These are phyloP conservation scores for Peniophora sp. DNA, from an alignment of 1,284 basidiomycete genomes.

Conservation along the genomic window DNA sequence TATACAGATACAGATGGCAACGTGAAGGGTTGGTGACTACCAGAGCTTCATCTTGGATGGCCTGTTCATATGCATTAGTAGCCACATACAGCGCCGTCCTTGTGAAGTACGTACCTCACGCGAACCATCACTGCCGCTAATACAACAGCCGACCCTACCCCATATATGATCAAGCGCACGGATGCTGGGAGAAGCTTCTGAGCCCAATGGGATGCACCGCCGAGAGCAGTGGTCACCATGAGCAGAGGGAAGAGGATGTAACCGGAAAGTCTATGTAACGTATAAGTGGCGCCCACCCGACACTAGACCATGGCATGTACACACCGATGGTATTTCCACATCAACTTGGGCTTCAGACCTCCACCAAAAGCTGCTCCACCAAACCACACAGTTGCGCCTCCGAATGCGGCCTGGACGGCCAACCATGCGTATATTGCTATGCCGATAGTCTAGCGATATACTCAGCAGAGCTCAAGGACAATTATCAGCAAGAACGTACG, in stretches of 20 bases:
- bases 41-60: neutral
- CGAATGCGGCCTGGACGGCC: conserved; percentile 43
- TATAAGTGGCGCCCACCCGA: neutral
- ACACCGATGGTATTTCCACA: conserved; percentile 74
- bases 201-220: conserved; percentile 53
- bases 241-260: conserved; percentile 52
- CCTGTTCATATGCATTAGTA: neutral
- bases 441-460: conserved; percentile 39
- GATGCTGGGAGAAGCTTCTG: conserved; percentile 25
- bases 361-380: conserved; percentile 57
- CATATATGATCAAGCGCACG: conserved; percentile 44
- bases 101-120: neutral
- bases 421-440: conserved; percentile 47
- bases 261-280: conserved; percentile 44
- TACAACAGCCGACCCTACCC: conserved; percentile 35
- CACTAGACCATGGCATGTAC: conserved; percentile 1
- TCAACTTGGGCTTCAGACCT: conserved; percentile 49
- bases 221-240: conserved; percentile 50
- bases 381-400: conserved; percentile 66
- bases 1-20: too few relatives aligned
- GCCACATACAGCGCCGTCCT: neutral
- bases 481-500: conserved; percentile 28
- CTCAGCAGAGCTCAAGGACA: conserved; percentile 4
- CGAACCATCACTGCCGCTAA: neutral
- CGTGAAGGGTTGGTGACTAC: too few relatives aligned